Evolutionary conservation across 2,329 filamentous ascomycete species (phyloP), one percentile per base, ranked within the genome.

Genomic region (Diaporthe capsici): DNA sequence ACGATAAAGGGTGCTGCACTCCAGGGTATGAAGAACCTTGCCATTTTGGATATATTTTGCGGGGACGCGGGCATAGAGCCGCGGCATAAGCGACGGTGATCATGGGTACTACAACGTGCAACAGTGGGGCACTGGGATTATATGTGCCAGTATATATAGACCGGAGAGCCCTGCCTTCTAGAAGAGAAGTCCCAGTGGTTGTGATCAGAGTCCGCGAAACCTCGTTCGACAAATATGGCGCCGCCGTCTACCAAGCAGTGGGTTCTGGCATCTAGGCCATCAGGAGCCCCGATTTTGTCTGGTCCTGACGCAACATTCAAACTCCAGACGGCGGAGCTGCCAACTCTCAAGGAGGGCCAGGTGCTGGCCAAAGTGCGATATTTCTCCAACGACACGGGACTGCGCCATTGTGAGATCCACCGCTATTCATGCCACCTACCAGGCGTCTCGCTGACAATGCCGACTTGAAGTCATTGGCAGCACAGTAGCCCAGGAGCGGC

Each of bases 381-480:
- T 67, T 82, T 82, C 77, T 81, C 81, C 51, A 82, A 82, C 75
- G 81, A 82, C 71, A 80, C 81, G 4, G 81, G 80, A 53, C 78
- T 80, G 51, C 78, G 81, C 49, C 80, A 80, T 63, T 82, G 65
- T 70, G 15, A 39, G 65, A 31, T 22, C 25, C 12, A n/a, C 8
- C 4, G 15, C 34, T 31, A 5, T 10, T 12, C 2, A n/a, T 28
- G n/a, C n/a, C 25, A 13, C 22, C 13, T 5, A 7, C 4, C 4
- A 12, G 47, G 47, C 7, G 22, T 20, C 47, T 55, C 25, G 65
- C 65, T 70, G 49, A 70, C 34, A 28, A 1, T 6, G 8, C n/a
- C 13, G 15, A 42, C n/a, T 8, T 28, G 22, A 28, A 70, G 65
- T 82, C 75, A 81, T 82, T 74, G 75, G 79, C 63, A 79, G 76